Base-by-base conservation (phyloP, 2,329 filamentous ascomycete species). In the Colletotrichum scovillei region DNA sequence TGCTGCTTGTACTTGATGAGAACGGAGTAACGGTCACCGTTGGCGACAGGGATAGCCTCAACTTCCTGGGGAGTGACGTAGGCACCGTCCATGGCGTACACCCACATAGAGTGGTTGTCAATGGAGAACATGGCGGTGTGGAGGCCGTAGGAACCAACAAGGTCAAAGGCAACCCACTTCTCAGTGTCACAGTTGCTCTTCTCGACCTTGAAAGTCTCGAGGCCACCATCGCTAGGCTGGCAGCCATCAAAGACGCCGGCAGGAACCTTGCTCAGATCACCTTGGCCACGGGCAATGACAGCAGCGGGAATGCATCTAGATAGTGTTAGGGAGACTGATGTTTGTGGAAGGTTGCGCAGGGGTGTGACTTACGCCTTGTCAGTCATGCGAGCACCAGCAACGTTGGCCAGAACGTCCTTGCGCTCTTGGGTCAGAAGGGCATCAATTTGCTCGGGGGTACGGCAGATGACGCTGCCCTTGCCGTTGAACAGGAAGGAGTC, bases 401-500 rank as follows among this genome's bases (percentile, higher is more conserved):
- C 78, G 2, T 79, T 11, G 0, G 35, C 49, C 0, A 86, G 75
- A 4, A 81, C 78, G 0, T 42, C 35, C 63, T 78, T 77, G 46
- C 86, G 84, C 3, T 78, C 69, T 0, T 78, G 74, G 6, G 73
- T 81, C 22, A 83, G 72, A 7, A 84, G 82, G 2, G 81, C 77
- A 35, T 83, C 79, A 5, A 90, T 82, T 52, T 87, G 81, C 5
- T 83, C 82, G 6, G 81, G 80, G 0, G 84, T 78, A 53, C 87
- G 82, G 77, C 90, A 92, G 60, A 86, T 80, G 0, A 90, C 86
- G 1, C 84, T 82, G 3, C 90, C 90, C 75, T 90, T 89, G 28
- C 91, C 91, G 71, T 93, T 92, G 63, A 92, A 84, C 12, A 92
- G 80, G 16, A 93, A 82, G 0, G 89, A 87, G 76, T 92, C 90